Percentiles rank a stretch among this genome's conserved stretches.
phyloP scores from a whole-genome alignment of 2,329 filamentous ascomycete genomes.

The Trichophyton mentagrophytes region DNA sequence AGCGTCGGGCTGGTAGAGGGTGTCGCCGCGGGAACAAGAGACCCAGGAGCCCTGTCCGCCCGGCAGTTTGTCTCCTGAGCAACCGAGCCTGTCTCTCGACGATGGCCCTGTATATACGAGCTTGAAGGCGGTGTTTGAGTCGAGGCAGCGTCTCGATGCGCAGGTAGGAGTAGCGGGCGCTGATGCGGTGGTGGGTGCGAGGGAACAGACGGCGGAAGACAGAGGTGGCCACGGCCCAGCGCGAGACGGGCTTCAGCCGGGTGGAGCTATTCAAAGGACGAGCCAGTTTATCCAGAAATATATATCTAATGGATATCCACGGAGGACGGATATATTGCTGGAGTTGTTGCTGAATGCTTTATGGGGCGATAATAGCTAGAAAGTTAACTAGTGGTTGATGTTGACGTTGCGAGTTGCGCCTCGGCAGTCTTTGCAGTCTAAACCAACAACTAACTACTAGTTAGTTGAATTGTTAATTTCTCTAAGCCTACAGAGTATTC shows the following conservation, averaged over 20 bases:
- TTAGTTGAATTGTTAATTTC: no score
- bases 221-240: not conserved
- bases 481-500: no score
- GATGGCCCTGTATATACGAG: constrained; percentile 62
- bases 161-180: constrained; percentile 54
- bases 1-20: not conserved
- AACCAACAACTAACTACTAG: no score
- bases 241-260: not conserved
- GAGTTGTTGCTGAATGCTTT: no score
- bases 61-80: constrained; percentile 35
- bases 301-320: no score
- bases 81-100: constrained; percentile 50
- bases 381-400: no score
- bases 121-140: constrained; percentile 59
- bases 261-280: not conserved
- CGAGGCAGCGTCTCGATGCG: constrained; percentile 62
- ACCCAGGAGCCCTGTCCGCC: constrained; percentile 33
- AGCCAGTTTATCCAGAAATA: not conserved
- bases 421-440: no score
- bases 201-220: constrained; percentile 51
- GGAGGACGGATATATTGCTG: not conserved
- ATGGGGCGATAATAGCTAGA: not conserved
- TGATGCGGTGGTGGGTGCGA: constrained; percentile 49
- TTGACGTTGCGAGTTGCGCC: no score
- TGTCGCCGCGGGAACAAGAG: not conserved